These are phyloP conservation scores for Mortierella claussenii DNA, from an alignment of 192 early-diverging fungal species.

Conservation along the genomic window DNA sequence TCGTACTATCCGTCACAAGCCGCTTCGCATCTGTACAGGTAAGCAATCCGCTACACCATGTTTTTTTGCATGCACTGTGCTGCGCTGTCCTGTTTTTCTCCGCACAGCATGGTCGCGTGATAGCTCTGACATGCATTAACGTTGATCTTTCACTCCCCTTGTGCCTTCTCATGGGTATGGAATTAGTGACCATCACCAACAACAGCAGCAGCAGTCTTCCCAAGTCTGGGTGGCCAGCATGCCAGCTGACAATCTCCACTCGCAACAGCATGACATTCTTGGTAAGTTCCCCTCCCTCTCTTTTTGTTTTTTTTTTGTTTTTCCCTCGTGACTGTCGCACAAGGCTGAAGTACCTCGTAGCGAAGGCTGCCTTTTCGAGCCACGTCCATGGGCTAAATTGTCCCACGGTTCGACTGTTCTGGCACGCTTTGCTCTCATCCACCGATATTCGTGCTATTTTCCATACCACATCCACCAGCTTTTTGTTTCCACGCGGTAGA, in stretches of 20 bases:
- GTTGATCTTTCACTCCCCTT: background rate
- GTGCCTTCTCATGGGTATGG: background rate
- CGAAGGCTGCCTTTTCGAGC: too few relatives aligned
- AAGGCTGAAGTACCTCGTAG: too few relatives aligned
- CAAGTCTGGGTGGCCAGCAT: constrained; percentile 40
- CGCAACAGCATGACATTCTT: constrained; percentile 36
- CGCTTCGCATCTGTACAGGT: constrained; percentile 29
- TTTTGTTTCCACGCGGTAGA: background rate
- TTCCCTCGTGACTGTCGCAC: constrained; percentile 1
- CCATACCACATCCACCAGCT: background rate
- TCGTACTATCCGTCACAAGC: constrained; percentile 21
- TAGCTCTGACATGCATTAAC: background rate
- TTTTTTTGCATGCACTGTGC: too few relatives aligned
- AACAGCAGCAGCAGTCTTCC: constrained; percentile 14
- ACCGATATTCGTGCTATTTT: constrained; percentile 6
- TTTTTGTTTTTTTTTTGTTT: background rate
- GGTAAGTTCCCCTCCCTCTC: too few relatives aligned
- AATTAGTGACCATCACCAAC: constrained; percentile 1
- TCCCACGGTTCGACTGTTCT: too few relatives aligned
- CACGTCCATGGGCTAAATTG: too few relatives aligned
- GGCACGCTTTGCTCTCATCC: too few relatives aligned
- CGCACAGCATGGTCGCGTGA: too few relatives aligned
- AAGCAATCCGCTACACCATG: too few relatives aligned
- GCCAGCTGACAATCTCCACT: constrained; percentile 22
- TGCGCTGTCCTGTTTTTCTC: too few relatives aligned